These are phyloP conservation scores for Microcyclosporella mali DNA, from an alignment of 2,329 filamentous ascomycete species.

Conservation along the genomic window DNA sequence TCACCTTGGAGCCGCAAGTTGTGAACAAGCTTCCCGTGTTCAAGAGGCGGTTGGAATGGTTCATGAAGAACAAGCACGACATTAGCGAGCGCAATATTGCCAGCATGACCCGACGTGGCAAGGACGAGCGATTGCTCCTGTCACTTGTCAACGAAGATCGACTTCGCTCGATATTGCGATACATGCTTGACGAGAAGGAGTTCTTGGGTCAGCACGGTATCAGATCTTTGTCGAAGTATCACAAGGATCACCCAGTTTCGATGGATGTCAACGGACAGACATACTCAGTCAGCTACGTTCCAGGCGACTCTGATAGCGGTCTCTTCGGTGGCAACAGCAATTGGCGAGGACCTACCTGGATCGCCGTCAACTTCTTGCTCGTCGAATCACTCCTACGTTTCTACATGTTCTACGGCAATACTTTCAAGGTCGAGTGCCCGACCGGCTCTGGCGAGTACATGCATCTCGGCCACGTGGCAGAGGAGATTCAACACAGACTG, in stretches of 20 bases:
- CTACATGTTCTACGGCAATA: constrained; percentile 90
- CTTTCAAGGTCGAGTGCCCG: constrained; percentile 85
- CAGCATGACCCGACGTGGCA: constrained; percentile 82
- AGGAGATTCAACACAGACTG: constrained; percentile 89
- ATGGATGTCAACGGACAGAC: constrained; percentile 93
- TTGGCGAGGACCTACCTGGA: constrained; percentile 91
- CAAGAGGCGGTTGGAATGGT: constrained; percentile 91
- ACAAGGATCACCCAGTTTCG: constrained; percentile 81
- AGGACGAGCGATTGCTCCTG: constrained; percentile 79
- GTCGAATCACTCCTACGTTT: constrained; percentile 93
- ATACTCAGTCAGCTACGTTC: constrained; percentile 82
- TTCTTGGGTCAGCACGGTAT: constrained; percentile 89
- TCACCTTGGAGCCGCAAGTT: constrained; percentile 88
- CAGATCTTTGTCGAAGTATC: constrained; percentile 83
- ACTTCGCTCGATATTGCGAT: constrained; percentile 78
- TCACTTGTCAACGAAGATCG: constrained; percentile 90
- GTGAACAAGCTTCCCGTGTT: constrained; percentile 88
- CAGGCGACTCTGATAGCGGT: constrained; percentile 92
- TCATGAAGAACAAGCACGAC: constrained; percentile 79
- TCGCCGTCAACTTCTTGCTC: constrained; percentile 90
- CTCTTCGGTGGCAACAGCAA: constrained; percentile 97
- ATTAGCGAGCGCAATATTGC: constrained; percentile 90
- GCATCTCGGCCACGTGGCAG: constrained; percentile 90
- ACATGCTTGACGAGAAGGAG: constrained; percentile 91
- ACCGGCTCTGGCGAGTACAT: constrained; percentile 90